These are phyloP conservation scores for Colletotrichum sidae DNA, from an alignment of 2,329 filamentous ascomycete genomes.

Conservation along the genomic window DNA sequence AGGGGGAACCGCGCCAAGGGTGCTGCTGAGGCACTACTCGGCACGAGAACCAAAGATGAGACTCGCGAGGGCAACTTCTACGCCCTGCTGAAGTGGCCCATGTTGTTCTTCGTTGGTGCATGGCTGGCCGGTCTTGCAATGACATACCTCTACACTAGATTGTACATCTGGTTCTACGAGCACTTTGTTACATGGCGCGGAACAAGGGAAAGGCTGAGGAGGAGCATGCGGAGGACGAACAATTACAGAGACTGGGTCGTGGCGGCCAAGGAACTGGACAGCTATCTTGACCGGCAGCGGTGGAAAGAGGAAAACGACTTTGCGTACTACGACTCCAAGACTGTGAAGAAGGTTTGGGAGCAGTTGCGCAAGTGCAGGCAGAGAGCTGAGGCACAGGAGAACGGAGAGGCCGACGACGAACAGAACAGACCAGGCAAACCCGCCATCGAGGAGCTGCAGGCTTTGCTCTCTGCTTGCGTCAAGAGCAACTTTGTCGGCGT, in stretches of 20 bases:
- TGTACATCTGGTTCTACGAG: slow-evolving; percentile 95
- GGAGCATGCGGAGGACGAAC: slow-evolving; percentile 76
- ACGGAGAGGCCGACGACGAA: slow-evolving; percentile 49
- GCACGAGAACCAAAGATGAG: slow-evolving; percentile 82
- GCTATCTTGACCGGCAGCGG: slow-evolving; percentile 80
- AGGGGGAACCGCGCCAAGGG: slow-evolving; percentile 54
- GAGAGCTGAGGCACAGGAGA: slow-evolving; percentile 64
- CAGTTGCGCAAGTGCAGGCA: slow-evolving; percentile 77
- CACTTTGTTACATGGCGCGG: slow-evolving; percentile 92
- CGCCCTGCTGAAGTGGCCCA: slow-evolving; percentile 88
- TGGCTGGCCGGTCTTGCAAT: slow-evolving; percentile 83
- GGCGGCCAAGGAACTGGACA: slow-evolving; percentile 83
- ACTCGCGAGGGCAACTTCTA: slow-evolving; percentile 95
- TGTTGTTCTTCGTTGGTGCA: slow-evolving; percentile 81
- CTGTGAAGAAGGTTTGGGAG: slow-evolving; percentile 79
- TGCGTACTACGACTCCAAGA: slow-evolving; percentile 89
- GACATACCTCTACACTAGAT: slow-evolving; percentile 82
- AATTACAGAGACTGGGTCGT: slow-evolving; percentile 87
- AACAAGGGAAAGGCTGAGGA: slow-evolving; percentile 76
- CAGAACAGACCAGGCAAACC: slow-evolving; percentile 57
- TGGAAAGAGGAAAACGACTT: slow-evolving; percentile 85
- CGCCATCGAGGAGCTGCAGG: slow-evolving; percentile 77
- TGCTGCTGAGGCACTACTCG: slow-evolving; percentile 54
- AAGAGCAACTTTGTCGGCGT: slow-evolving; percentile 98
- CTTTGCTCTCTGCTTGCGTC: slow-evolving; percentile 87